A percentile compares a stretch with the other conserved stretches of the same genome.
These are phyloP conservation scores for Stephanodiscus minutulus DNA, from an alignment of 108 stramenopile genomes.

Conservation along the genomic window DNA sequence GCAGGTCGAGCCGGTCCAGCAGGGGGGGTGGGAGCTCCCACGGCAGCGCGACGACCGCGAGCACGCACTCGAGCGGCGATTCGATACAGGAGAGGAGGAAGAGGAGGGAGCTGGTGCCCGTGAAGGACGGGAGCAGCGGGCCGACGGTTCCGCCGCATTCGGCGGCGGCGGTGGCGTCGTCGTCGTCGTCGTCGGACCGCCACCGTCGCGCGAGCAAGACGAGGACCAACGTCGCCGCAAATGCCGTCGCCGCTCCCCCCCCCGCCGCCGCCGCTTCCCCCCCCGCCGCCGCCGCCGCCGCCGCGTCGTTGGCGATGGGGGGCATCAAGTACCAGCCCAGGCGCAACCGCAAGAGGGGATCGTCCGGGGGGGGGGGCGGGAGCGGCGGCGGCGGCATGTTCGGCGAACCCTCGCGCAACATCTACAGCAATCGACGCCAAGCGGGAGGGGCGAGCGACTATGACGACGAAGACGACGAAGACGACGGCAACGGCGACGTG, in stretches of 20 bases:
- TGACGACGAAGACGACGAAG: background rate
- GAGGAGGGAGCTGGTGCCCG: conserved; percentile 36
- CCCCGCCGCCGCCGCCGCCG: background rate
- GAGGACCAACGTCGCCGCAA: too few species aligned
- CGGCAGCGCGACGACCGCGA: conserved; percentile 6
- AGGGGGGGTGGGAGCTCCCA: conserved; percentile 13
- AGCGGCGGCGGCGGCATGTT: too few species aligned
- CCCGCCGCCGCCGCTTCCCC: too few species aligned
- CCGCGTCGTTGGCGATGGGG: background rate
- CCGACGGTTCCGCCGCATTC: too few species aligned
- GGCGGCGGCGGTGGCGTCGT: too few species aligned
- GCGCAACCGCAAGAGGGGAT: background rate
- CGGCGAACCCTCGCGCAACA: background rate
- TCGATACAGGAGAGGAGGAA: conserved; percentile 26
- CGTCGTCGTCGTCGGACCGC: too few species aligned
- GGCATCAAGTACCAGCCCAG: background rate
- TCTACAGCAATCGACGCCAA: background rate
- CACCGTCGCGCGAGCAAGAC: too few species aligned
- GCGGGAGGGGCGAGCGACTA: background rate
- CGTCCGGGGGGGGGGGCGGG: background rate
- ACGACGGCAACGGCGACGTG: background rate
- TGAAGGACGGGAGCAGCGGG: background rate
- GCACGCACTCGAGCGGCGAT: conserved; percentile 4
- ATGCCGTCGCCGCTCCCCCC: too few species aligned
- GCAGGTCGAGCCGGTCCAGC: background rate